Evolutionary conservation across 495 filamentous ascomycete species (phyloP).

Genomic region (Xeromyces bisporus): DNA sequence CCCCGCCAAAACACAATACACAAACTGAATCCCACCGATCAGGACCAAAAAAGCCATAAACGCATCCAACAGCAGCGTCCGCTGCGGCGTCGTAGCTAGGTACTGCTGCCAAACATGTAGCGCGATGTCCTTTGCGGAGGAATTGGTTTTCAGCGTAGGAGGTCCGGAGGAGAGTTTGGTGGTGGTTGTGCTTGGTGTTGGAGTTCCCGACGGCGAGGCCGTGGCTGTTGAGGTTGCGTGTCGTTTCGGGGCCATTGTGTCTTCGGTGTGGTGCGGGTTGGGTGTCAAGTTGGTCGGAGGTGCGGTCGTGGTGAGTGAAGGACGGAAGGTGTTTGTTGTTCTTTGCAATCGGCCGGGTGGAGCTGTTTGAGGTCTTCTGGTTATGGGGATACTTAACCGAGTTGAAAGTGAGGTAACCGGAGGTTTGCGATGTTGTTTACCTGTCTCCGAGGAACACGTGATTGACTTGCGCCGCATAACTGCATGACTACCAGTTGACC

Average conservation of each 20-base stretch:
- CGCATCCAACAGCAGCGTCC: constrained; percentile 77
- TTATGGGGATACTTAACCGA: too few relatives aligned
- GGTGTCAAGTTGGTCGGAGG: neutral
- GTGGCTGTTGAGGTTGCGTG: constrained; percentile 25
- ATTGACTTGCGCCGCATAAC: too few relatives aligned
- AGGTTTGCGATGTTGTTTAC: too few relatives aligned
- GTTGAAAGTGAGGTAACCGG: too few relatives aligned
- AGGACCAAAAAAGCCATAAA: constrained; percentile 85
- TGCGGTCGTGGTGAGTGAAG: too few relatives aligned
- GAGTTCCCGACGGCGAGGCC: constrained; percentile 11
- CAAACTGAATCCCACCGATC: constrained; percentile 77
- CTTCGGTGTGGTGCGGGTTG: neutral
- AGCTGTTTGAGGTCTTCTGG: too few relatives aligned
- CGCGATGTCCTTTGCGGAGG: constrained; percentile 35
- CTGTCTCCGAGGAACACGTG: too few relatives aligned
- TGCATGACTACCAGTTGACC: too few relatives aligned
- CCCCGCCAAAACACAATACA: constrained; percentile 80
- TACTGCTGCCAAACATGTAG: constrained; percentile 56
- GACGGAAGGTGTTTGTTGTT: too few relatives aligned
- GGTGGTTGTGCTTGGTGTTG: constrained; percentile 9
- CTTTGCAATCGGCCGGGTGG: too few relatives aligned
- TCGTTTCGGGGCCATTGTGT: constrained; percentile 35
- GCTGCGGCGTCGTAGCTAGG: constrained; percentile 60
- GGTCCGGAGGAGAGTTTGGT: constrained; percentile 30
- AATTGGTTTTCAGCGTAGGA: constrained; percentile 22